Percentiles rank a stretch among this genome's conserved stretches.
phyloP scores from a whole-genome alignment of 169 alveolate species.

The Eimeria praecox region DNA sequence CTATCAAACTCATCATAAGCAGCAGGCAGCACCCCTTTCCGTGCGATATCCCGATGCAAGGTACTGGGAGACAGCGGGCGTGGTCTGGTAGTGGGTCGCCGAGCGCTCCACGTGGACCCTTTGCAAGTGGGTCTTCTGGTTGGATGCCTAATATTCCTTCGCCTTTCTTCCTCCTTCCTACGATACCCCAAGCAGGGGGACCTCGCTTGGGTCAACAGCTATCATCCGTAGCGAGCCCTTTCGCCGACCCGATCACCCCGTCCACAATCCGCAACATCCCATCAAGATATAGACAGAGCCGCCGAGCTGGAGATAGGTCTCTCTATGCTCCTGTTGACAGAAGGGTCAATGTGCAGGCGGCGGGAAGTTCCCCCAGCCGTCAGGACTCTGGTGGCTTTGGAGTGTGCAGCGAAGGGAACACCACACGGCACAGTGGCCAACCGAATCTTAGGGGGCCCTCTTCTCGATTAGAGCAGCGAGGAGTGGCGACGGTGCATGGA shows the following conservation, averaged over 20 bases:
- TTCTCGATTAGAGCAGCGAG: not conserved
- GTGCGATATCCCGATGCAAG: not conserved
- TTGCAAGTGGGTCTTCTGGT: not conserved
- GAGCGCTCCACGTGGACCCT: not conserved
- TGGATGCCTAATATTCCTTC: not conserved
- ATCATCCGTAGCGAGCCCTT: not conserved
- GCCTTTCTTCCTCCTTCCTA: not conserved
- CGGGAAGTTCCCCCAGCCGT: not conserved
- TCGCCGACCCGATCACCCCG: not conserved
- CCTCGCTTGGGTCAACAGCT: conserved; percentile 14
- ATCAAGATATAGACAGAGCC: not conserved
- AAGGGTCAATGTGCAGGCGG: conserved; percentile 25
- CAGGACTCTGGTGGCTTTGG: not conserved
- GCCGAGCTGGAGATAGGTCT: not conserved
- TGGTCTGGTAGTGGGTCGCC: conserved; percentile 37
- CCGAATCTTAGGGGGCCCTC: not conserved
- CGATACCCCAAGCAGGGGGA: not conserved
- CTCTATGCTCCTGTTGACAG: conserved; percentile 24
- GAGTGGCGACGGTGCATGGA: not conserved
- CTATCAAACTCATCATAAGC: not conserved
- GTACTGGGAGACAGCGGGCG: conserved; percentile 5
- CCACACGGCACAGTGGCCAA: not conserved
- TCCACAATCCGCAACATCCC: not conserved
- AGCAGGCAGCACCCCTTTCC: not conserved
- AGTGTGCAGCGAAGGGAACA: not conserved